A percentile compares a stretch with the other conserved stretches of the same genome.
These are phyloP conservation scores for Salix udensis DNA, from an alignment of 345 rosid genomes.

Conservation along the genomic window DNA sequence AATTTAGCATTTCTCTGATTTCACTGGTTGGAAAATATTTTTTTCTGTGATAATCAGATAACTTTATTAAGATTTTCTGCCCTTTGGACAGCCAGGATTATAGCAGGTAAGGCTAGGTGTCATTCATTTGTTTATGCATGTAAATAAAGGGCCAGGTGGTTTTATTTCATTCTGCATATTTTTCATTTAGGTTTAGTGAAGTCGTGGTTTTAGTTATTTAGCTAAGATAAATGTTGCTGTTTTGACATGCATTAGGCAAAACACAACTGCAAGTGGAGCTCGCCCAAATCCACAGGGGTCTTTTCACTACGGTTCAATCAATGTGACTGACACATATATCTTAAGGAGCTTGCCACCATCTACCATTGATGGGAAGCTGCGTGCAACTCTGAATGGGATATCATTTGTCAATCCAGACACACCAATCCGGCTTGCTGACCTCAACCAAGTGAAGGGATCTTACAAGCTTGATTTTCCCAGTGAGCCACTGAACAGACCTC, in stretches of 20 bases:
- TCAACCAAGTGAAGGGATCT: conserved; percentile 59
- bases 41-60: not conserved
- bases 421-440: conserved; percentile 78
- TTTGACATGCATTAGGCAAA: conserved; percentile 53
- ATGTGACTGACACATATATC: conserved; percentile 65
- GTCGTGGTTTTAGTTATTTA: not conserved
- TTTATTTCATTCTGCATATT: not conserved
- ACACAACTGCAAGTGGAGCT: conserved; percentile 89
- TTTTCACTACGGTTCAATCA: conserved; percentile 81
- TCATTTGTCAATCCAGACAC: conserved; percentile 67
- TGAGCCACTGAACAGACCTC: conserved; percentile 59
- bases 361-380: conserved; percentile 53
- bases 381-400: conserved; percentile 74
- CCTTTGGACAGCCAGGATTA: not conserved
- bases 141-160: not conserved
- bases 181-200: not conserved
- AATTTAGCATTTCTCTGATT: not conserved
- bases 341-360: conserved; percentile 66
- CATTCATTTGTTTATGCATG: not conserved
- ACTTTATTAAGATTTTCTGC: not conserved
- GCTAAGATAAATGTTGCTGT: not conserved
- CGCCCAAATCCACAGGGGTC: conserved; percentile 98
- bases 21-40: not conserved
- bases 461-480: conserved; percentile 88
- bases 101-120: not conserved